Evolutionary conservation across 306 rosid genomes (phyloP), one percentile per base, ranked within the genome.

Genomic region (Dalbergia cochinchinensis): DNA sequence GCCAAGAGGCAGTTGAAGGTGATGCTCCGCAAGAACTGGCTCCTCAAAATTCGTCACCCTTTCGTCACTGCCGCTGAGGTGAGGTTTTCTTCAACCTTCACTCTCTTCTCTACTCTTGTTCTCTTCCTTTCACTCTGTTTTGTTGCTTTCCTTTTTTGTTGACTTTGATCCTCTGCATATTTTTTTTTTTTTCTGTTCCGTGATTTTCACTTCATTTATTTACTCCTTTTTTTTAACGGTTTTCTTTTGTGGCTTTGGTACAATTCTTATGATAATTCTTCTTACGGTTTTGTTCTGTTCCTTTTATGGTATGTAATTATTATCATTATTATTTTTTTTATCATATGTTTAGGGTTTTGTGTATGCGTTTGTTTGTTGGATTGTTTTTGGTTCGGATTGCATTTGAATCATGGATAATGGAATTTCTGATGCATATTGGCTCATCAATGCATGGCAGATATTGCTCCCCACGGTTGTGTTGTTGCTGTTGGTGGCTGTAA

Each of bases 1-100:
- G 88, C 90, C 13, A 44, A 80, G 80, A 84, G 97, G 48, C 97
- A 95, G 91, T 85, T 95, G 82, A 90, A 92, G 89, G 87, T 88
- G 11, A 94, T 94, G 97, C 97, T 94, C 60, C 83, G 95, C 76
- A 94, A 94, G 90, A 94, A 92, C 66, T 95, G 94, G 88, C 97
- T 95, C 61, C 99, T 92, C 94, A 95, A 95, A 80, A 85, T 89
- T 77, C 99, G 99, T 58, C 97, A 95, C 48, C 99, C 99, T 68
- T 91, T 84, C 80, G 77, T 79, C 68, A 92, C 98, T 69, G 74
- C 78, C 15, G 95, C 97, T 6, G 99, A 95, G 99, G 98, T 94
- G 31, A 26, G 3, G 31, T 26, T 37, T 37, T 62, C 57, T 47
- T 39, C 44, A 4, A 18, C 71, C 65, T 26, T 26, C 31, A 26